Evolutionary conservation across 306 rosid genomes (phyloP).

Genomic region (Mimosa bimucronata): DNA sequence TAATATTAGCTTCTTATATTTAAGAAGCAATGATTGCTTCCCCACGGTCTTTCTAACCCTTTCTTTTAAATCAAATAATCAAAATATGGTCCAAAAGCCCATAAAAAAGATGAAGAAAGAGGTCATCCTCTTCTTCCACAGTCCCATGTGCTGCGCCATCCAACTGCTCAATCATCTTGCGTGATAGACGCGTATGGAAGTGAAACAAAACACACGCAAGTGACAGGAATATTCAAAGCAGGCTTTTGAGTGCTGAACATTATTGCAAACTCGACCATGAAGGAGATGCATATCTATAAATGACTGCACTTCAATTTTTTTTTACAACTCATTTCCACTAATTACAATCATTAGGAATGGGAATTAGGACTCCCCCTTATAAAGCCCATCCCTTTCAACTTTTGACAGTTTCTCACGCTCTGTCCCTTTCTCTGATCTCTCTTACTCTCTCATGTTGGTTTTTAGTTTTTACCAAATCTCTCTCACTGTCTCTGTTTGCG

Average conservation of each 20-base stretch:
- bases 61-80: not conserved
- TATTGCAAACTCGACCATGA: slow-evolving; percentile 8
- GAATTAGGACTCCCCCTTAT: slow-evolving; percentile 5
- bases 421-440: not conserved
- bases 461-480: not conserved
- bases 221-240: slow-evolving; percentile 10
- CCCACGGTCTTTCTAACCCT: not conserved
- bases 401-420: not conserved
- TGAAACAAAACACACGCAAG: not conserved
- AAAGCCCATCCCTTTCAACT: slow-evolving; percentile 17
- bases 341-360: slow-evolving; percentile 49
- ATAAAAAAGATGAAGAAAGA: not conserved
- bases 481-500: not conserved
- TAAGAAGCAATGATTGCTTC: not conserved
- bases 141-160: not conserved
- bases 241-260: not conserved
- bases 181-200: not conserved
- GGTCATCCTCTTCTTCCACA: not conserved
- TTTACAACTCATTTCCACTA: slow-evolving; percentile 39
- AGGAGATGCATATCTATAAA: slow-evolving; percentile 26
- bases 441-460: not conserved
- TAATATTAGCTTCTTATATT: no score
- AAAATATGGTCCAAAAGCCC: not conserved
- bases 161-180: not conserved
- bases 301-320: slow-evolving; percentile 25